Evolutionary conservation across 2,329 filamentous ascomycete genomes (phyloP).

Genomic region (Chaetomium strumarium): DNA sequence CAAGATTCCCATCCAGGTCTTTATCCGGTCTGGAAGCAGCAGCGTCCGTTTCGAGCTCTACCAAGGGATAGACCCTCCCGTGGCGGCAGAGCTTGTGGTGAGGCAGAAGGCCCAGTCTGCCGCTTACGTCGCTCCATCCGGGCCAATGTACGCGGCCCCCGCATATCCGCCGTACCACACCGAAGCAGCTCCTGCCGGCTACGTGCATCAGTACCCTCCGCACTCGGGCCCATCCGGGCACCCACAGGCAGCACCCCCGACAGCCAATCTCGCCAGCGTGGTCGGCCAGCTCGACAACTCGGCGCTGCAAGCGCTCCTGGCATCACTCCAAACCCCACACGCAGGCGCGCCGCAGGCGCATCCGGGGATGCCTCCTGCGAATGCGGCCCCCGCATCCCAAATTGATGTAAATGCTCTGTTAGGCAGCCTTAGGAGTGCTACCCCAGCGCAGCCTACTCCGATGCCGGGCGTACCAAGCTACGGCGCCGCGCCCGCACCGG

Average conservation of each 20-base stretch:
- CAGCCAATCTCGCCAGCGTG: conserved; percentile 22
- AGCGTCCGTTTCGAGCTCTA: conserved; percentile 83
- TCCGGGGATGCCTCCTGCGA: conserved; percentile 19
- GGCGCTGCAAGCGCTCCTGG: conserved; percentile 32
- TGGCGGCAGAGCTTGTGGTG: conserved; percentile 74
- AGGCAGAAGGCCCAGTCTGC: conserved; percentile 52
- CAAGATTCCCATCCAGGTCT: conserved; percentile 77
- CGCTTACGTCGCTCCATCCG: conserved; percentile 25
- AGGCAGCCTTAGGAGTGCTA: conserved; percentile 32
- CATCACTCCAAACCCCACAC: conserved; percentile 28
- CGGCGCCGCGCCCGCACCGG: conserved; percentile 3
- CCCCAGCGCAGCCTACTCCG: conserved; percentile 9
- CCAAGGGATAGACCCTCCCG: conserved; percentile 68
- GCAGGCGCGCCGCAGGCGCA: conserved; percentile 21
- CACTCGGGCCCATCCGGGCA: conserved; percentile 23
- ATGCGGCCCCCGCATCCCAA: conserved; percentile 27
- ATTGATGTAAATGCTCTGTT: conserved; percentile 45
- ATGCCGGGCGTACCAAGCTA: conserved; percentile 7
- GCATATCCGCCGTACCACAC: conserved; percentile 17
- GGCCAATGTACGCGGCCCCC: conserved; percentile 28
- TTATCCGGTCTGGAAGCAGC: conserved; percentile 69
- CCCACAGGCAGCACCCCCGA: conserved; percentile 6
- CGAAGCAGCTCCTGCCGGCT: conserved; percentile 17
- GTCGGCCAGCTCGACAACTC: conserved; percentile 30
- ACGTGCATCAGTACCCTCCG: conserved; percentile 17